Evolutionary conservation across 345 rosid genomes (phyloP).

Genomic region (Firmiana major): DNA sequence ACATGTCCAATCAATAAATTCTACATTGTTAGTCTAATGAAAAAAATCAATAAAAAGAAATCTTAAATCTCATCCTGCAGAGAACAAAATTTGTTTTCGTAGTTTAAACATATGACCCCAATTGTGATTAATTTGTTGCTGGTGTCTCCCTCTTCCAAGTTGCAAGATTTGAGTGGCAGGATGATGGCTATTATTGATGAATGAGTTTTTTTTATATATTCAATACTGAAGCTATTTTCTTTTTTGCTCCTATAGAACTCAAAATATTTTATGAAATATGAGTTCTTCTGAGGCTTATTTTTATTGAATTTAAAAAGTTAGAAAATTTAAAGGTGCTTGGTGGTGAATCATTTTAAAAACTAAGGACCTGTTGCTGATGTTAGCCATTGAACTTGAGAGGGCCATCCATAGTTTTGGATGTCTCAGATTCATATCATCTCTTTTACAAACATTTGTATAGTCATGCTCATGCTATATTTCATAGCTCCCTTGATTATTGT

Average conservation of each 20-base stretch:
- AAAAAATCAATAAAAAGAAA: neutral
- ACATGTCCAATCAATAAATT: neutral
- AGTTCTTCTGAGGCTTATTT: neutral
- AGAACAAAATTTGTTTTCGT: neutral
- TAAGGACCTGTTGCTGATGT: neutral
- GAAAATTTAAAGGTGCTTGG: neutral
- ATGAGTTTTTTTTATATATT: neutral
- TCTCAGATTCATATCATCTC: neutral
- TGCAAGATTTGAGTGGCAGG: neutral
- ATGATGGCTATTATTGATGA: neutral
- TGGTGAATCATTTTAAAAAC: neutral
- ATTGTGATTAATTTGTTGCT: neutral
- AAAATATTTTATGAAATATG: neutral
- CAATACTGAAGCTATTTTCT: neutral
- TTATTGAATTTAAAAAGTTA: neutral
- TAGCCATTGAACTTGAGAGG: neutral
- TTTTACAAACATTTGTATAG: neutral
- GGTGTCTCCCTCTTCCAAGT: neutral
- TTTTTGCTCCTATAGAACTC: neutral
- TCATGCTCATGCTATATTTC: neutral
- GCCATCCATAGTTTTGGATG: neutral
- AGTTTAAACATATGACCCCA: neutral
- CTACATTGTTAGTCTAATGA: neutral
- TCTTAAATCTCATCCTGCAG: neutral
- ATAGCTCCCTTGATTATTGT: neutral